These are phyloP conservation scores for Dryadomyces quercivorus DNA, from an alignment of 2,329 filamentous ascomycete genomes.

Conservation along the genomic window DNA sequence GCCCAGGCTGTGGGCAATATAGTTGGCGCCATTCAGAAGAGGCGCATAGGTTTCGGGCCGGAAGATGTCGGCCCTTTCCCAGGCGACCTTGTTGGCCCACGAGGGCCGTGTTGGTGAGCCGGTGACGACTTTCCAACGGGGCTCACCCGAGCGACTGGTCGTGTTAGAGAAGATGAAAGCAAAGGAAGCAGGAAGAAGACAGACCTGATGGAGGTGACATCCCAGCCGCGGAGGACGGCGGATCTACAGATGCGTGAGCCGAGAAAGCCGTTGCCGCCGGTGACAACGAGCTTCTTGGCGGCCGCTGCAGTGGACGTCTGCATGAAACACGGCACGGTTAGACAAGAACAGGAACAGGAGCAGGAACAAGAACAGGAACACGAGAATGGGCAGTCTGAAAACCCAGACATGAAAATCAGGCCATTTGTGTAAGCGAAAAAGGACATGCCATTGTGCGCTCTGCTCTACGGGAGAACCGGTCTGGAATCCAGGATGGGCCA, in stretches of 20 bases:
- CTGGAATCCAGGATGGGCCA: neutral
- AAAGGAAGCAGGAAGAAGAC: constrained; percentile 15
- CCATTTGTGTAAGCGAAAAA: neutral
- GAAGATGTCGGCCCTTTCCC: constrained; percentile 83
- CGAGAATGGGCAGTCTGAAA: no score
- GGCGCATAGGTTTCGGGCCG: constrained; percentile 67
- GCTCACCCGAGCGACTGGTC: constrained; percentile 68
- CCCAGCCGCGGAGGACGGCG: constrained; percentile 75
- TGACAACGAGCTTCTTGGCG: constrained; percentile 71
- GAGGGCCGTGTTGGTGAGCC: constrained; percentile 55
- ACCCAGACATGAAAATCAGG: neutral
- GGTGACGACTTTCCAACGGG: constrained; percentile 72
- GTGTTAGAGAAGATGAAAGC: neutral
- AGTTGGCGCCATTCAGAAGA: constrained; percentile 65
- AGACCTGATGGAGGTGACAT: constrained; percentile 90
- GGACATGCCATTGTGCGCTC: neutral
- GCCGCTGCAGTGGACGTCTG: constrained; percentile 27
- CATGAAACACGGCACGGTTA: neutral
- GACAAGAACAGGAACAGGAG: no score
- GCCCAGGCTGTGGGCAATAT: constrained; percentile 88
- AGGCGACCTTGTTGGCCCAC: constrained; percentile 74
- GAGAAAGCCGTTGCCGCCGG: constrained; percentile 86
- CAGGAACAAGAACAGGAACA: no score
- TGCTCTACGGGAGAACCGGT: neutral
- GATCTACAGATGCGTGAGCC: constrained; percentile 84